Evolutionary conservation across 192 early-diverging fungal genomes (phyloP).

Genomic region (Coemansia sp.): DNA sequence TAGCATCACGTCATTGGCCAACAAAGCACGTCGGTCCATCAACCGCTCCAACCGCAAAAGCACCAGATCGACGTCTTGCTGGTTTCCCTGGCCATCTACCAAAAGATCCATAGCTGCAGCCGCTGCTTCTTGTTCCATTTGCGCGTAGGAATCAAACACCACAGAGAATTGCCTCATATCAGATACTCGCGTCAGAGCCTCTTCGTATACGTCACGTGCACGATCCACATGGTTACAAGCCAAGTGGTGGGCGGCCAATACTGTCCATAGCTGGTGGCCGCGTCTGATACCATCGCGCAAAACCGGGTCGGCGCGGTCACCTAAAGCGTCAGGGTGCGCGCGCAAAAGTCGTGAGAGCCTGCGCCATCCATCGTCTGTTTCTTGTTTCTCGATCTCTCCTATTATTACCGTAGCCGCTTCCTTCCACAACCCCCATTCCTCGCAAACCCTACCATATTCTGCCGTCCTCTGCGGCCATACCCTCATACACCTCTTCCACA

Average conservation of each 20-base stretch:
- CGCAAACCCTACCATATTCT: conserved; percentile 70
- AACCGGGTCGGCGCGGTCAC: conserved; percentile 60
- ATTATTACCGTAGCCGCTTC: conserved; percentile 78
- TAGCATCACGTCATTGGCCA: conserved; percentile 91
- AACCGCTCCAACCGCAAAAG: conserved; percentile 85
- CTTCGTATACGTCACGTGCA: conserved; percentile 93
- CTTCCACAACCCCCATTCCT: conserved; percentile 65
- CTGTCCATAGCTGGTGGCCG: conserved; percentile 79
- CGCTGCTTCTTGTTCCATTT: conserved; percentile 84
- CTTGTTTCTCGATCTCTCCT: conserved; percentile 60
- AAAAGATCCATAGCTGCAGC: conserved; percentile 70
- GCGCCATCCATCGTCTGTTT: conserved; percentile 59
- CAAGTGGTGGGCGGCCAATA: conserved; percentile 80
- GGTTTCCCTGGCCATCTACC: conserved; percentile 54
- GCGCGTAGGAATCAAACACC: conserved; percentile 96
- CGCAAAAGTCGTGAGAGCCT: conserved; percentile 80
- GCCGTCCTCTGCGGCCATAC: conserved; percentile 80
- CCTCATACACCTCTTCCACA: conserved; percentile 83
- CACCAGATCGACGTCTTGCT: conserved; percentile 75
- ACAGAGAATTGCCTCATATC: conserved; percentile 91
- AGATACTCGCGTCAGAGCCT: conserved; percentile 74
- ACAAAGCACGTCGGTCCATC: conserved; percentile 87
- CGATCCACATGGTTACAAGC: conserved; percentile 75
- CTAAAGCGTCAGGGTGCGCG: conserved; percentile 67
- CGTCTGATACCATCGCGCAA: conserved; percentile 66